Conservation (phyloP, 148 eudicot genomes). For the Vaccinium corymbosum region DNA sequence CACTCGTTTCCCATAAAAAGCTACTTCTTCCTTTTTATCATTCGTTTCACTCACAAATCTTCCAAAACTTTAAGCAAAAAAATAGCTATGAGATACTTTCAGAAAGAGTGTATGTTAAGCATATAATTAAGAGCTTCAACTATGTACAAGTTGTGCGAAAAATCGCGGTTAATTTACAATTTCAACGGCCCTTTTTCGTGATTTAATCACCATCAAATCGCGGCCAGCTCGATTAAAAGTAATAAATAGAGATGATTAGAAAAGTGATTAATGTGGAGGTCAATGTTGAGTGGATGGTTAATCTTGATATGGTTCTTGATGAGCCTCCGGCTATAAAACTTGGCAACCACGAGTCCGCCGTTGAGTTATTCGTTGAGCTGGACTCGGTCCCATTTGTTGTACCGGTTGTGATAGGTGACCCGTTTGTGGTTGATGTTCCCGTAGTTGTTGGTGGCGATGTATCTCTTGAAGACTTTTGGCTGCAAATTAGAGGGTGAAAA, state of each 20-base stretch:
- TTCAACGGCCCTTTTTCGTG: not conserved
- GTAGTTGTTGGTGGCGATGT: constrained; percentile 21
- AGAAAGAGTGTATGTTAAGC: not conserved
- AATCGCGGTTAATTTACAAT: not conserved
- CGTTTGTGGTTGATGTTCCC: constrained; percentile 9
- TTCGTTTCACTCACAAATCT: not conserved
- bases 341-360: constrained; percentile 35
- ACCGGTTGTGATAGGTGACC: not conserved
- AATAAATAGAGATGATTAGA: constrained; percentile 16
- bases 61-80: not conserved
- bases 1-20: not conserved
- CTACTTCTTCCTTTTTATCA: not conserved
- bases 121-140: not conserved
- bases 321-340: constrained; percentile 26
- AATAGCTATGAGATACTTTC: too few species aligned
- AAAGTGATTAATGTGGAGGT: constrained; percentile 10
- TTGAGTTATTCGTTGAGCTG: not conserved
- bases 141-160: not conserved
- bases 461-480: constrained; percentile 52
- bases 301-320: constrained; percentile 9
- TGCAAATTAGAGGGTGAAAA: constrained; percentile 10
- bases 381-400: constrained; percentile 13
- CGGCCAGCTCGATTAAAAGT: not conserved
- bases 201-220: not conserved
- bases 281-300: constrained; percentile 8